Base-by-base conservation (phyloP, 1,284 basidiomycete genomes). In the Testicularia cyperi region DNA sequence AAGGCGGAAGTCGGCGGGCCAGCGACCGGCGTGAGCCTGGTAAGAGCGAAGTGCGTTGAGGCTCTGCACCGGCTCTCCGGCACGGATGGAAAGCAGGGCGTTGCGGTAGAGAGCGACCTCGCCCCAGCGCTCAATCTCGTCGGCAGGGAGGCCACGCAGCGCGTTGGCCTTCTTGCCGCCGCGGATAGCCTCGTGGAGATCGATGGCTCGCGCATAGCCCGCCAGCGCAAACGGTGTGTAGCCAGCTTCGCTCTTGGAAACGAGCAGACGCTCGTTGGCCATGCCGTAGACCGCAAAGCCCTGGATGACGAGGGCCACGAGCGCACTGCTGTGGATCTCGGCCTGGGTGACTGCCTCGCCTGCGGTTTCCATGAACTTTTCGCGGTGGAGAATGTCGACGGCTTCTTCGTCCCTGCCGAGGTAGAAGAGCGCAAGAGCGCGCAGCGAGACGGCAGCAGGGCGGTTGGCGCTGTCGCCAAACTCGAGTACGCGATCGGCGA, bases 101-200 rank as follows among this genome's bases (percentile, higher is more conserved):
- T 65, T 67, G 40, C 71, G 67, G 53, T 76, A 76, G 19, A 76
- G 63, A 0, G 74, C 74, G 9, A 44, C 44, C 57, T 74, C 74
- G 25, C 44, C 58, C 74, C 74, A 76, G 33, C 65, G 49, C 53
- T 74, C 74, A 38, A 73, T 61, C 49, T 75, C 74, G 40, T 74
- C 72, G 16, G 67, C 62, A 14, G 61, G 65, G 36, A 66, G 24
- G n/a, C 68, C 70, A 3, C 65, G 61, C 25, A 72, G 57, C 3
- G 63, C 70, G 20, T 68, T 65, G 15, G 66, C 57, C 27, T 55
- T 48, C 37, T 70, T 67, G 38, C 65, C 61, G 19, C 72, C 70
- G 24, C 74, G 57, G 25, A 72, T 42, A 3, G 41, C 40, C 44
- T 75, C 72, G 44, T 75, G 65, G n/a, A 73, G 44, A 28, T 70